A percentile compares a stretch with the other conserved stretches of the same genome.
These are phyloP conservation scores for Mycena belliarum DNA, from an alignment of 768 basidiomycete genomes.

Conservation along the genomic window DNA sequence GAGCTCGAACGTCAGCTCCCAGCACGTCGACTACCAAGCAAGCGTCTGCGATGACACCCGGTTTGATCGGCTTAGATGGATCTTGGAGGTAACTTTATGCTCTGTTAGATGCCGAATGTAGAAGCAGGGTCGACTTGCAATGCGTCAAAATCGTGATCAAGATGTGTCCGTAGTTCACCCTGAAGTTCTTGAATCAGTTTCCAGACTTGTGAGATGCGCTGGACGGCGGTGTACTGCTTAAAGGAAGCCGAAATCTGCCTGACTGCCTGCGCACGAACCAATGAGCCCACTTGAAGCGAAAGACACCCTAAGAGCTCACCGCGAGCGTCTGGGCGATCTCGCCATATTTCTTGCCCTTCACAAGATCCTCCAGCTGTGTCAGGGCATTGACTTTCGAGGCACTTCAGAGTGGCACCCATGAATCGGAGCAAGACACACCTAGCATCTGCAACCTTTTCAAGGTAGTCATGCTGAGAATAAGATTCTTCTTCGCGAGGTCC, in stretches of 20 bases:
- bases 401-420: background rate
- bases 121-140: conserved; percentile 61
- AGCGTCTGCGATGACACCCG: conserved; percentile 71
- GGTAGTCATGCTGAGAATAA: conserved; percentile 86
- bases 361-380: conserved; percentile 75
- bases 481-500: conserved; percentile 91
- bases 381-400: conserved; percentile 69
- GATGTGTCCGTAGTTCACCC: conserved; percentile 73
- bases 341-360: conserved; percentile 75
- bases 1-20: conserved; percentile 77
- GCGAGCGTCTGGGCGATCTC: conserved; percentile 84
- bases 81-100: conserved; percentile 75
- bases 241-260: conserved; percentile 84
- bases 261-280: conserved; percentile 62
- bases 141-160: conserved; percentile 89
- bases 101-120: background rate
- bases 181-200: conserved; percentile 81
- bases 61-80: conserved; percentile 63
- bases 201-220: conserved; percentile 75
- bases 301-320: conserved; percentile 47
- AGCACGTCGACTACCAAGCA: conserved; percentile 90
- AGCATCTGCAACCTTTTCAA: conserved; percentile 93
- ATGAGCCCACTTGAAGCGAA: background rate
- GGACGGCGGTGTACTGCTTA: conserved; percentile 75
- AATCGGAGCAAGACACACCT: conserved; percentile 48